A percentile compares a stretch with the other conserved stretches of the same genome.
Conservation (phyloP, 768 basidiomycete genomes). For the Artomyces pyxidatus region DNA sequence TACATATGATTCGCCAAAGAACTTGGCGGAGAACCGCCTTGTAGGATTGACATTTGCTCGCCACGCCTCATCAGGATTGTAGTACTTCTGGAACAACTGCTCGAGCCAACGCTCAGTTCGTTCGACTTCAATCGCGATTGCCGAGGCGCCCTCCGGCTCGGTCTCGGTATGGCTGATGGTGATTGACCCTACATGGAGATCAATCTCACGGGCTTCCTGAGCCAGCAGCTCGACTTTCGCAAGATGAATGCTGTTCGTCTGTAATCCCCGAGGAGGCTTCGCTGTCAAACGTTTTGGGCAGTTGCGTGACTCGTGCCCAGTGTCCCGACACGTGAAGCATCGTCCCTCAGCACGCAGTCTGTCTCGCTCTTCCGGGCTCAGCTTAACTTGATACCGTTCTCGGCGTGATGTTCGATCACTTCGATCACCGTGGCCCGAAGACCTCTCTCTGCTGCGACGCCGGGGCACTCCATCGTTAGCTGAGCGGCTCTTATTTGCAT, state of each 20-base stretch:
- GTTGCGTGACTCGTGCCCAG: background rate
- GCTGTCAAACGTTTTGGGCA: background rate
- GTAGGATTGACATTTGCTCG: background rate
- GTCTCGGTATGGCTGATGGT: too few species aligned
- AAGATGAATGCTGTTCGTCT: background rate
- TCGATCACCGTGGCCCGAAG: too few species aligned
- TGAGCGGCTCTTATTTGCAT: too few species aligned
- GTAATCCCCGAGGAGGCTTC: background rate
- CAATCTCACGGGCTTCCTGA: background rate
- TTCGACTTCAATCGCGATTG: background rate
- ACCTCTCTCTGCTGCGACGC: too few species aligned
- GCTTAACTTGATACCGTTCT: too few species aligned
- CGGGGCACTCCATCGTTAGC: too few species aligned
- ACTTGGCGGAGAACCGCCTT: background rate
- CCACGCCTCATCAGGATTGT: background rate
- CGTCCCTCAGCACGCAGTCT: background rate
- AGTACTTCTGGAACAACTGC: background rate
- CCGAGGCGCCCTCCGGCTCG: background rate
- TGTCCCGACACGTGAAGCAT: background rate
- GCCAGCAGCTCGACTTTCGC: background rate
- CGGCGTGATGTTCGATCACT: too few species aligned
- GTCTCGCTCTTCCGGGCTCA: background rate
- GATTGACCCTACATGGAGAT: background rate
- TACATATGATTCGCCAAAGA: background rate
- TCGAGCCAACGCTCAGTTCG: background rate